phyloP scores from a whole-genome alignment of 164 flowering plant genomes.

The Saururus chinensis region DNA sequence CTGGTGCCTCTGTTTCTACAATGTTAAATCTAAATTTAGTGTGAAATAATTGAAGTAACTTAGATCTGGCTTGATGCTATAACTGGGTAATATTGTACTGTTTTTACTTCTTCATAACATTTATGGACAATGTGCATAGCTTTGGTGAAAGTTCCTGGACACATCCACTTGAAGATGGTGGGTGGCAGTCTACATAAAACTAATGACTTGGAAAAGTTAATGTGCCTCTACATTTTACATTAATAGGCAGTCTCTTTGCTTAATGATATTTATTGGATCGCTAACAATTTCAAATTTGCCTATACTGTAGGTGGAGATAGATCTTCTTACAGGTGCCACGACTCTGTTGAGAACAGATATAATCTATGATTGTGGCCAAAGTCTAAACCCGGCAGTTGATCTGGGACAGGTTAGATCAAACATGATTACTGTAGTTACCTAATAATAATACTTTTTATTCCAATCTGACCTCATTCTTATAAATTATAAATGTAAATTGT shows the following conservation, averaged over 20 bases:
- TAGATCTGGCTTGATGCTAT: too few relatives aligned
- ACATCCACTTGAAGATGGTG: background rate
- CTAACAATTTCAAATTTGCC: background rate
- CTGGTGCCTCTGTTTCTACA: background rate
- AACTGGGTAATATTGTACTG: background rate
- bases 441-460: too few relatives aligned
- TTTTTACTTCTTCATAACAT: background rate
- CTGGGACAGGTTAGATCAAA: slow-evolving; percentile 62
- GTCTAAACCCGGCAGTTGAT: slow-evolving; percentile 94
- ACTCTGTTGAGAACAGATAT: slow-evolving; percentile 61
- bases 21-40: too few relatives aligned
- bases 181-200: background rate
- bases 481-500: too few relatives aligned
- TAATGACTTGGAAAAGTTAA: background rate
- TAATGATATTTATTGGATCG: too few relatives aligned
- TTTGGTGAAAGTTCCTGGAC: too few relatives aligned
- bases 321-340: slow-evolving; percentile 82
- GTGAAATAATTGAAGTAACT: background rate
- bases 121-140: too few relatives aligned
- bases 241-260: background rate
- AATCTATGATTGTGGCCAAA: slow-evolving; percentile 83
- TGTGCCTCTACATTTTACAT: background rate
- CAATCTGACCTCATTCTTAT: too few relatives aligned
- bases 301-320: slow-evolving; percentile 62
- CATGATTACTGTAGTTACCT: background rate